A percentile compares a stretch with the other conserved stretches of the same genome.
Evolutionary conservation across 805 yeast genomes (phyloP).

Genomic region (Tetrapisispora nanseiensis): DNA sequence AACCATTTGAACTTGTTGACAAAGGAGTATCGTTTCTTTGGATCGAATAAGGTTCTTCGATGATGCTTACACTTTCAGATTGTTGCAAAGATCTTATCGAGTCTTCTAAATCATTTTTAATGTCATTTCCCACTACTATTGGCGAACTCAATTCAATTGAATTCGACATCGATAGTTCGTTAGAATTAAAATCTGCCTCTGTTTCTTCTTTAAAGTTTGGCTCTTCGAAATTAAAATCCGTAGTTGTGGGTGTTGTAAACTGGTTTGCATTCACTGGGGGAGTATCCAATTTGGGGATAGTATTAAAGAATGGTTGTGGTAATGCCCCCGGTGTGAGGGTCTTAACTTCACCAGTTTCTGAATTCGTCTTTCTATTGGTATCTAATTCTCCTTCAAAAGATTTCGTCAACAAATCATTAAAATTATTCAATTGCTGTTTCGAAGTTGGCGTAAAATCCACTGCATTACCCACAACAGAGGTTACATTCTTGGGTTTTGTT

Average conservation of each 20-base stretch:
- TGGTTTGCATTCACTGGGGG: not conserved
- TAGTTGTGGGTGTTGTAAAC: not conserved
- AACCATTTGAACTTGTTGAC: not conserved
- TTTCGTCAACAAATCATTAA: conserved; percentile 19
- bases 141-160: not conserved
- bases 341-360: not conserved
- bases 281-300: not conserved
- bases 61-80: not conserved
- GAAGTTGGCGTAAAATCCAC: conserved; percentile 25
- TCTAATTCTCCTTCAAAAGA: conserved; percentile 9
- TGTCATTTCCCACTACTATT: not conserved
- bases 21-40: not conserved
- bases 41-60: not conserved
- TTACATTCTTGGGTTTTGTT: conserved; percentile 5
- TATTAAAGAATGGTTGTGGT: not conserved
- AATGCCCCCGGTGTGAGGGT: not conserved
- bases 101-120: not conserved
- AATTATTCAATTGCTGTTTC: conserved; percentile 18
- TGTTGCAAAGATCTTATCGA: not conserved
- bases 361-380: not conserved
- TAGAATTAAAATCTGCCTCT: too few relatives aligned
- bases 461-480: not conserved
- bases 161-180: not conserved
- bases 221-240: not conserved
- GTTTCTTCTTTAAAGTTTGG: not conserved